phyloP scores from a whole-genome alignment of 176 grass and related monocot species.

The Hordeum marinum region DNA sequence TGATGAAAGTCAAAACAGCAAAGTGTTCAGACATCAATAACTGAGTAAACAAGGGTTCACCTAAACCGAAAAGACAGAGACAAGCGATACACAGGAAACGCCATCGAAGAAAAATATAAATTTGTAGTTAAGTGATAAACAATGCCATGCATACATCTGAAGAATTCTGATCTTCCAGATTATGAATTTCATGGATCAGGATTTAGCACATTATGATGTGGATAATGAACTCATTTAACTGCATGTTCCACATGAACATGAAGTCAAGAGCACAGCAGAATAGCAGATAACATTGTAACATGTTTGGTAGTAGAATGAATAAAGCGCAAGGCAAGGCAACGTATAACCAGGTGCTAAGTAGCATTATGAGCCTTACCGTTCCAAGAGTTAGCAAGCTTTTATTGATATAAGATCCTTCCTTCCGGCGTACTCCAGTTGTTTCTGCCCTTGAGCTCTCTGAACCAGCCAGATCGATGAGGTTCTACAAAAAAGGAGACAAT shows the following conservation, averaged over 20 bases:
- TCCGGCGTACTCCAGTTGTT: slow-evolving; percentile 93
- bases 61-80: not conserved
- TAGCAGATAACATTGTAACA: not conserved
- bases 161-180: not conserved
- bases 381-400: slow-evolving; percentile 99
- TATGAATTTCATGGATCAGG: not conserved
- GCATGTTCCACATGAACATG: not conserved
- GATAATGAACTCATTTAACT: not conserved
- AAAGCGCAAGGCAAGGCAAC: not conserved
- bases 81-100: not conserved
- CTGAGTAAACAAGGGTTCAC: not conserved
- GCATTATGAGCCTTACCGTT: slow-evolving; percentile 50
- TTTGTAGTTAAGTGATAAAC: not conserved
- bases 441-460: slow-evolving; percentile 98
- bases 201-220: not conserved
- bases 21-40: not conserved
- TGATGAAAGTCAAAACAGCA: not conserved
- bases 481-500: slow-evolving; percentile 70
- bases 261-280: not conserved
- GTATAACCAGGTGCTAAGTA: not conserved
- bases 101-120: not conserved
- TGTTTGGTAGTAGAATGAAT: slow-evolving; percentile 14
- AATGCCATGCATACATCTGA: not conserved
- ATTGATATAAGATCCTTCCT: slow-evolving; percentile 99
- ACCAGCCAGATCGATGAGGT: slow-evolving; percentile 99